phyloP scores from a whole-genome alignment of 2,329 filamentous ascomycete genomes.

The Monosporascus cannonballus region DNA sequence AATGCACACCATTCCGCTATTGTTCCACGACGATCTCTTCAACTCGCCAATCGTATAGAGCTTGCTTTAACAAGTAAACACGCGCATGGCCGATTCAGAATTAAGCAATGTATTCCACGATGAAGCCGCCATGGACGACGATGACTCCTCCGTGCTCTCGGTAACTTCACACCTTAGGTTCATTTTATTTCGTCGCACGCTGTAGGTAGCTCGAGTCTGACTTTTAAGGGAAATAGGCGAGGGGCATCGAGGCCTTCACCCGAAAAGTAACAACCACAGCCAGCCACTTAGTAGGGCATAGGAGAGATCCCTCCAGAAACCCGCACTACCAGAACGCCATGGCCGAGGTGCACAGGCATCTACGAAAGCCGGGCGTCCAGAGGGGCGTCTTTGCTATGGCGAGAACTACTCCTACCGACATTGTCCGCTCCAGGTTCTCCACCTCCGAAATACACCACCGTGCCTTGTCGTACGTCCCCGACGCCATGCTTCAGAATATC shows the following conservation, averaged over 20 bases:
- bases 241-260: conserved; percentile 85
- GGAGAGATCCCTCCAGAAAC: conserved; percentile 46
- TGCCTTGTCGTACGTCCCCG: conserved; percentile 79
- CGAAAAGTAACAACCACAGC: conserved; percentile 94
- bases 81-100: conserved; percentile 29
- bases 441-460: conserved; percentile 90
- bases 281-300: conserved; percentile 74
- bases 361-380: conserved; percentile 77
- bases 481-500: conserved; percentile 84
- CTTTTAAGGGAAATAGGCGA: conserved; percentile 49
- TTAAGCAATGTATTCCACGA: conserved; percentile 27
- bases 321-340: conserved; percentile 82
- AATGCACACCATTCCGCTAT: no score
- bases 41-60: conserved; percentile 8
- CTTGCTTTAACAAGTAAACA: conserved; percentile 7
- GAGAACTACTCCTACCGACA: conserved; percentile 84
- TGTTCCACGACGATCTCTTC: conserved; percentile 1
- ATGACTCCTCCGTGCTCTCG: conserved; percentile 22
- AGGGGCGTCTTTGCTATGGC: conserved; percentile 88
- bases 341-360: conserved; percentile 81
- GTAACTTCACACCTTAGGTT: conserved; percentile 10
- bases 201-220: conserved; percentile 7
- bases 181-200: conserved; percentile 1
- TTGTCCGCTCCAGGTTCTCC: conserved; percentile 87
- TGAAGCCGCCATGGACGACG: conserved; percentile 27